Evolutionary conservation across 495 filamentous ascomycete species (phyloP).

Genomic region (Lichenothelia convexa): DNA sequence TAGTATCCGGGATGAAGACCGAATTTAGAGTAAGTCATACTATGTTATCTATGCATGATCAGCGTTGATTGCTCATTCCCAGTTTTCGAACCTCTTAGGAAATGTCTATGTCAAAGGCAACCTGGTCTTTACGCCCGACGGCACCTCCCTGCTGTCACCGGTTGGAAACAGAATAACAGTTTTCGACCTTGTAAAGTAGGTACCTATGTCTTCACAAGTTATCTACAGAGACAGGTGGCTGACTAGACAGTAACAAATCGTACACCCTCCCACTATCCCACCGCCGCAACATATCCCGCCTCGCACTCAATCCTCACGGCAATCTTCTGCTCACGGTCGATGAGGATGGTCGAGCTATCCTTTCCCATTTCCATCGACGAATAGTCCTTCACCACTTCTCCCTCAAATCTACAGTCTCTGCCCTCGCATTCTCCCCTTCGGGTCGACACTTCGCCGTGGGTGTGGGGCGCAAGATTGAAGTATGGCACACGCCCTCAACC

Average conservation of each 20-base stretch:
- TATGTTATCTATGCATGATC: neutral
- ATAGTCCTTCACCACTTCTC: slow-evolving; percentile 85
- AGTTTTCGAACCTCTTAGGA: slow-evolving; percentile 92
- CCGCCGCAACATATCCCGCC: slow-evolving; percentile 73
- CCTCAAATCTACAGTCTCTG: slow-evolving; percentile 64
- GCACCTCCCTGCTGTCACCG: slow-evolving; percentile 85
- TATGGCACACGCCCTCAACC: slow-evolving; percentile 87
- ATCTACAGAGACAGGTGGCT: neutral
- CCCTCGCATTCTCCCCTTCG: slow-evolving; percentile 80
- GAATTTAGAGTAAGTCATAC: slow-evolving; percentile 57
- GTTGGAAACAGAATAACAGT: slow-evolving; percentile 92
- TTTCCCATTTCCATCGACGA: slow-evolving; percentile 72
- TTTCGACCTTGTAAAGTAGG: slow-evolving; percentile 89
- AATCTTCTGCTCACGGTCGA: slow-evolving; percentile 84
- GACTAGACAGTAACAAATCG: slow-evolving; percentile 61
- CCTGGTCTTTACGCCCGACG: slow-evolving; percentile 90
- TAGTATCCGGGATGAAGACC: slow-evolving; percentile 89
- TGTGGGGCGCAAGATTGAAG: slow-evolving; percentile 66
- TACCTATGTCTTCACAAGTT: slow-evolving; percentile 5
- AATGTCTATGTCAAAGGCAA: slow-evolving; percentile 97
- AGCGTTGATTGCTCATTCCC: neutral
- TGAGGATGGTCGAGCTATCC: slow-evolving; percentile 81
- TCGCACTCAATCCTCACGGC: slow-evolving; percentile 74
- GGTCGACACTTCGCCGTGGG: slow-evolving; percentile 79
- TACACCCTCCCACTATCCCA: slow-evolving; percentile 89